A percentile compares a stretch with the other conserved stretches of the same genome.
phyloP scores from a whole-genome alignment of 768 basidiomycete genomes.

The Mycena vulgaris region DNA sequence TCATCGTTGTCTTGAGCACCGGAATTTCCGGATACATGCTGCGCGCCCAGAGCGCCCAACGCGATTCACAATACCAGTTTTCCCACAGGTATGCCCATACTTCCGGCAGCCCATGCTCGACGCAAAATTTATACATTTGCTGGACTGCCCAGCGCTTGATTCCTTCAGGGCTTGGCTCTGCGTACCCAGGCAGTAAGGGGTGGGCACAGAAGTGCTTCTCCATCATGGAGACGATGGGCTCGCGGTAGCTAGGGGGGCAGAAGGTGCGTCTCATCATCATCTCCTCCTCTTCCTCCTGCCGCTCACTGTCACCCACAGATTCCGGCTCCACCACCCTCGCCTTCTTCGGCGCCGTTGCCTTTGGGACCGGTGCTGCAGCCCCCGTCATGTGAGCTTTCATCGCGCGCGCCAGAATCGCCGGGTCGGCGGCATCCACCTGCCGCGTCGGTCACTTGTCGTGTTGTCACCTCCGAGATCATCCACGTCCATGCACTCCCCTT shows the following conservation, averaged over 20 bases:
- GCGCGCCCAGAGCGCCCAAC: slow-evolving; percentile 49
- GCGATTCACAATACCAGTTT: slow-evolving; percentile 25
- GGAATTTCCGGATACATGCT: slow-evolving; percentile 40
- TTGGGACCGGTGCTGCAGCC: too few species aligned
- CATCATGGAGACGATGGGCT: slow-evolving; percentile 28
- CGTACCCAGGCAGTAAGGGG: slow-evolving; percentile 33
- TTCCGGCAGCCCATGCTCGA: slow-evolving; percentile 37
- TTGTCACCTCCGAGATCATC: too few species aligned
- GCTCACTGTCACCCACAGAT: too few species aligned
- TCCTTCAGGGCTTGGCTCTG: slow-evolving; percentile 20
- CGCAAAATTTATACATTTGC: slow-evolving; percentile 44
- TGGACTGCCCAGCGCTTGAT: slow-evolving; percentile 42
- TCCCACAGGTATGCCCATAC: slow-evolving; percentile 42
- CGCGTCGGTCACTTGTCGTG: too few species aligned
- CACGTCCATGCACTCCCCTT: too few species aligned
- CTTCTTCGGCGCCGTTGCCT: too few species aligned
- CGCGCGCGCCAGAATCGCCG: too few species aligned
- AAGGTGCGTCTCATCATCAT: slow-evolving; percentile 27
- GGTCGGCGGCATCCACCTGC: too few species aligned
- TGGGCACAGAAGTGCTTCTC: slow-evolving; percentile 31
- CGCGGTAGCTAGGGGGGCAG: slow-evolving; percentile 18
- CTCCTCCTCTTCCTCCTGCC: not conserved
- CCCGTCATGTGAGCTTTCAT: too few species aligned
- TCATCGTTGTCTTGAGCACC: slow-evolving; percentile 47
- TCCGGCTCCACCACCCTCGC: too few species aligned